Base-by-base conservation (phyloP, 78 protist genomes). In the Dictyostelium brefeldianum region DNA sequence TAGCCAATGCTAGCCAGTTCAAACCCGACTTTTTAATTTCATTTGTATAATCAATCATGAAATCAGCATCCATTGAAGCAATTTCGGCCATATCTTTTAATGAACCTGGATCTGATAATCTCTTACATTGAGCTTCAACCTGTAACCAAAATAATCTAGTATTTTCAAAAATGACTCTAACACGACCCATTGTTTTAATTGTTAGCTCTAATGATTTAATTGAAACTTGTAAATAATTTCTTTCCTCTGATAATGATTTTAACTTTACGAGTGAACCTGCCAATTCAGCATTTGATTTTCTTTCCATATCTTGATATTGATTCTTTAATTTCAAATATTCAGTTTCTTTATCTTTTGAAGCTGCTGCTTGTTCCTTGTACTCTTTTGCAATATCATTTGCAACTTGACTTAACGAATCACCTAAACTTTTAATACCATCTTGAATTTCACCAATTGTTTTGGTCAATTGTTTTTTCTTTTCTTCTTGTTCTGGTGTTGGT, bases 291-390 rank as follows among this genome's bases (percentile, higher is more conserved):
- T 71, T 71, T 41, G 79, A 41, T 46, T 41, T 36, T 71, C 79
- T 71, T n/a, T 71, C 56, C 47, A 71, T 46, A 47, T 71, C 79
- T 71, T 71, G 57, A 2, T 71, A 71, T 71, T 41, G 56, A 46
- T 11, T 6, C n/a, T 71, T 46, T 11, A 71, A 46, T 46, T 71
- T n/a, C 18, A 41, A 7, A 47, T 46, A 71, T 20, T 43, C 36
- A 2, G 29, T 12, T 46, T 71, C 79, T 18, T 46, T 41, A 27
- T 71, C 79, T 71, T 71, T 18, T 46, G 17, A 10, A 8, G 10
- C 12, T 2, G 59, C 29, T 0, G 79, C 79, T 12, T 20, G 1
- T 71, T 20, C 50, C 12, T 71, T 71, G n/a, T 14, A 46, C 47
- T 71, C 31, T 0, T 41, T 36, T 4, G 79, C 79, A 46, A 71